Evolutionary conservation across 768 basidiomycete genomes (phyloP), one percentile per base, ranked within the genome.

Genomic region (Mycena rebaudengoi): DNA sequence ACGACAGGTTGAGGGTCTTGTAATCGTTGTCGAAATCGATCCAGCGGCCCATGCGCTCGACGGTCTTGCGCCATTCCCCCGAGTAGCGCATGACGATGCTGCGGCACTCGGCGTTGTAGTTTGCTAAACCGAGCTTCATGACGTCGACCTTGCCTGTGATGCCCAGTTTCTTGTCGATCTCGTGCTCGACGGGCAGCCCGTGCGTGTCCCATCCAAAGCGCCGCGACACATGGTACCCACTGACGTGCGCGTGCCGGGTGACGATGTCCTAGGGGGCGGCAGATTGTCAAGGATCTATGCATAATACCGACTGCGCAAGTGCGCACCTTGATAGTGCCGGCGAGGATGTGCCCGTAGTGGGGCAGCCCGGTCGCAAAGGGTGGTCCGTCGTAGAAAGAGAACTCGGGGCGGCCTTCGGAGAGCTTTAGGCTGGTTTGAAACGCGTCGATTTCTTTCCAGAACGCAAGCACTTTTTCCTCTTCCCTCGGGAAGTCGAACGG

Each of bases 21-120:
- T 99, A 99, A 71, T 98, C 98, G 70, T 98, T 94, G 78, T 99
- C 98, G 70, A 99, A 99, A 78, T 99, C 98, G 79, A 99, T 99
- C 98, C 98, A 99, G 66, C 98, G 89, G 32, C 97, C 98, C 91
- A 99, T 96, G 66, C 98, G 89, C 77, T 98, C 96, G 55, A 99
- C 97, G 5, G 96, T 99, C 33, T 80, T 73, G 49, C 96, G 89
- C 98, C 98, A 99, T 74, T 99, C 96, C 7, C 87, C 85, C 2
- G 96, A 85, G 76, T 99, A 99, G 50, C 95, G 87, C 96, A 99
- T 98, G 71, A 99, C 97, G 74, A 99, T 99, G 63, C 88, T 87
- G 32, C 97, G 88, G 73, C 98, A 99, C 76, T 98, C 96, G 6
- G 87, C 95, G 76, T 99, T 99, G 85, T 99, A 99, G 71, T 91